Base-by-base conservation (phyloP, 805 yeast genomes). In the Ogataea dorogensis region DNA sequence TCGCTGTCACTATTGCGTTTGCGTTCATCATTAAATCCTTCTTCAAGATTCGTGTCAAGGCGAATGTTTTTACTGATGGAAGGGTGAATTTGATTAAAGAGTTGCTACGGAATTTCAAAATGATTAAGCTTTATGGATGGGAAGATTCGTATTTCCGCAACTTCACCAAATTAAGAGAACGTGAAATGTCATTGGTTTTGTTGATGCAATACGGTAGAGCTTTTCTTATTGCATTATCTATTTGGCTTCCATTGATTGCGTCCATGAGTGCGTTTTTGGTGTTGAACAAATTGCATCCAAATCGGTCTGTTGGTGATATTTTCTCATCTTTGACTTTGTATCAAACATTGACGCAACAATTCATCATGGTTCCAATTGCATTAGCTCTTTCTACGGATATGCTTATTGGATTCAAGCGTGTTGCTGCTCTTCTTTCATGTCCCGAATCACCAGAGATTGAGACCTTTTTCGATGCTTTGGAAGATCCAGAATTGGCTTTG, bases 101-200 rank as follows among this genome's bases (percentile, higher is more conserved):
- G 57, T 75, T 87, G 17, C 67, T 89, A 46, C 80, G 75, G 54
- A 79, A 83, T 45, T 75, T 87, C 68, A 86, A 83, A 56, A 71
- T 81, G 61, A 81, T 89, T 59, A 89, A 89, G 64, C 81, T 75
- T 53, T 89, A 88, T 57, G 81, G 93, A 5, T 89, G 96, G 96
- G 97, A 89, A 57, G 69, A 68, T 25, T 85, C 96, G 1, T 89
- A 86, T 54, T 68, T 71, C 41, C 58, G 70, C 7, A 68, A 70
- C 35, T 71, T 89, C 24, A 50, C 71, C 16, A 67, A 64, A 3
- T 68, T 75, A 10, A 76, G 97, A 60, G 49, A 54, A 1, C 53
- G 62, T n/a, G 96, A 88, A 61, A 78, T 83, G 70, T 47, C 51
- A 3, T 58, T 67, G 25, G 67, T 88, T 25, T 70, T 77, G 42